Conservation (phyloP, 2,329 filamentous ascomycete genomes). For the Alternaria panax region DNA sequence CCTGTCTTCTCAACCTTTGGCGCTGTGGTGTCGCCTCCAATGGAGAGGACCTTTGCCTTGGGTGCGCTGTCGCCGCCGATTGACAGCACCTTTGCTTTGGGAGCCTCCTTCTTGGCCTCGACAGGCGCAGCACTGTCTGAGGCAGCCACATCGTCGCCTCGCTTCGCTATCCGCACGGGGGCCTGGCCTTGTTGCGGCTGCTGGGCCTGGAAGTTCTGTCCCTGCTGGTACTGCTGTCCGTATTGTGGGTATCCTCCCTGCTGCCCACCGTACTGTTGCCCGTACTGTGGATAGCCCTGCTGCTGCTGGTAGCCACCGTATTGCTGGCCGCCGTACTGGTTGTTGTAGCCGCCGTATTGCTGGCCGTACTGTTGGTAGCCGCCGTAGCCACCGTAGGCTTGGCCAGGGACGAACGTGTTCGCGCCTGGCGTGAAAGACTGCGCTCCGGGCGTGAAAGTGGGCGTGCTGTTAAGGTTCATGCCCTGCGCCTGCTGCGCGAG, state of each 20-base stretch:
- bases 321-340: conserved; percentile 61
- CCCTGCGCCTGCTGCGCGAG: conserved; percentile 71
- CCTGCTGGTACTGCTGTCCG: conserved; percentile 41
- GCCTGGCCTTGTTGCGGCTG: conserved; percentile 58
- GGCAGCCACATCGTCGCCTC: conserved; percentile 60
- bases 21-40: conserved; percentile 61
- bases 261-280: conserved; percentile 58
- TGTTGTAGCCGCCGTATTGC: conserved; percentile 58
- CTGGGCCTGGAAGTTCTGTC: conserved; percentile 40
- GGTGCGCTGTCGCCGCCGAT: conserved; percentile 65
- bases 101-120: conserved; percentile 48
- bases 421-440: conserved; percentile 16
- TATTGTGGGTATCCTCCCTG: conserved; percentile 31
- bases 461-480: conserved; percentile 42
- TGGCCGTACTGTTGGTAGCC: conserved; percentile 64
- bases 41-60: conserved; percentile 67
- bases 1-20: conserved; percentile 63
- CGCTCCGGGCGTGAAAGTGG: conserved; percentile 24
- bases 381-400: conserved; percentile 60
- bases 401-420: conserved; percentile 14
- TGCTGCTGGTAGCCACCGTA: conserved; percentile 58
- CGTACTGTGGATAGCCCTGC: conserved; percentile 37
- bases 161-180: conserved; percentile 69
- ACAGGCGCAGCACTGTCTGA: conserved; percentile 55
- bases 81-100: conserved; percentile 70